Evolutionary conservation across 345 rosid genomes (phyloP), one percentile per base, ranked within the genome.

Genomic region (Atalantia buxifolia): DNA sequence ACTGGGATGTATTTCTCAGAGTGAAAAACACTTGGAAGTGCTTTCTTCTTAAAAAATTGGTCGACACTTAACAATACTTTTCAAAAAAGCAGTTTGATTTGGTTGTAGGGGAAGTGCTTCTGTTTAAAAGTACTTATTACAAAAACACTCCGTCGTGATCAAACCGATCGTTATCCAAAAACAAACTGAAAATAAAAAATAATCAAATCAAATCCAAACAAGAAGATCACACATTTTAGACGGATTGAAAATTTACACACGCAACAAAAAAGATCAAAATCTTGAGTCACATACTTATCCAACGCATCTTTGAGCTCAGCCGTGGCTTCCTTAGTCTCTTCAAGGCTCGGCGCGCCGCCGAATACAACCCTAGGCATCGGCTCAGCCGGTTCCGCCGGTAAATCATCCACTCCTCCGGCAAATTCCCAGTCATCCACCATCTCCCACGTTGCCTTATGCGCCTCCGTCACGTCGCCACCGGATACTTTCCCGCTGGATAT

Each of bases 311-410:
- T 91, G 56, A 91, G 83, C 61, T 91, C 94, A 31, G 31, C 62
- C 31, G 97, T 88, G 33, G 97, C 97, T 28, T 81, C 88, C 73
- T 87, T 82, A 2, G 97, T 91, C 84, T 91, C 97, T 25, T 89
- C 68, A 30, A n/a, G 85, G 78, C 82, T 79, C 7, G 97, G 94
- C 22, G 85, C 85, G 16, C 83, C 86, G 19, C 86, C 85, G 35
- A 91, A 90, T 14, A 93, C 93, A 60, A 91, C 85, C 80, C 97
- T 86, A 66, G 90, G 79, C 78, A 85, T 70, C 62, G 90, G 84
- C 73, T 84, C 86, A 0, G 45, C 35, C 25, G 80, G 9, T 5
- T 68, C 78, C 42, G 53, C 30, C 63, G 22, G 8, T 19, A 18
- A 33, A 60, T 81, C 93, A 57, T 78, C 93, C 53, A 82, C 88